Percentiles rank a stretch among this genome's conserved stretches.
Conservation (phyloP, 2,329 filamentous ascomycete genomes). For the Phaeosphaeria sp. region DNA sequence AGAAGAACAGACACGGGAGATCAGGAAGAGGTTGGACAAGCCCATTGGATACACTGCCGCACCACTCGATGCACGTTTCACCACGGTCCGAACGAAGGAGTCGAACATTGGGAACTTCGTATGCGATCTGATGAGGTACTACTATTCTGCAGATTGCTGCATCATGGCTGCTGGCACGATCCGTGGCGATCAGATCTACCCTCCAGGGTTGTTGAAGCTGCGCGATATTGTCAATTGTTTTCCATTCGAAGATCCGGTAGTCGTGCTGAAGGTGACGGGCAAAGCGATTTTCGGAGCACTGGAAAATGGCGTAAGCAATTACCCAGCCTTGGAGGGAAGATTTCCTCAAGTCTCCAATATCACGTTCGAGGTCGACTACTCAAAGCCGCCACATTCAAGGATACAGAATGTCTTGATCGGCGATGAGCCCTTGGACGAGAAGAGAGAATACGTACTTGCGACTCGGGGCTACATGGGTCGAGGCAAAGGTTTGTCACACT, state of each 20-base stretch:
- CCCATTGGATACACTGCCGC: constrained; percentile 80
- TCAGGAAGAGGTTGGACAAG: constrained; percentile 80
- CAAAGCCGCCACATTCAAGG: constrained; percentile 65
- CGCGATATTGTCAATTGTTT: constrained; percentile 90
- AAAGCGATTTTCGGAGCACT: constrained; percentile 78
- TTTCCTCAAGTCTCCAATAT: constrained; percentile 92
- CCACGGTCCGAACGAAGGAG: constrained; percentile 77
- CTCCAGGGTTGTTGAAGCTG: constrained; percentile 76
- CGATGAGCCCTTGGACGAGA: constrained; percentile 66
- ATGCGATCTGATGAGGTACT: constrained; percentile 86
- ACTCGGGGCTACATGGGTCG: constrained; percentile 89
- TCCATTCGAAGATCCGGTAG: constrained; percentile 89
- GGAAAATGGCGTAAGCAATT: constrained; percentile 81
- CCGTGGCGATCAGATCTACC: constrained; percentile 76
- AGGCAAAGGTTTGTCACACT: constrained; percentile 63
- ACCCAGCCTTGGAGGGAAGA: constrained; percentile 81
- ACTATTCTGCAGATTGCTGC: constrained; percentile 72
- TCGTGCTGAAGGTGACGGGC: constrained; percentile 76
- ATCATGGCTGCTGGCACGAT: constrained; percentile 26
- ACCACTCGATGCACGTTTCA: constrained; percentile 85
- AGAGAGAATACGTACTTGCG: constrained; percentile 73
- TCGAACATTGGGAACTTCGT: constrained; percentile 91
- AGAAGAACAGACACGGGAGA: constrained; percentile 71
- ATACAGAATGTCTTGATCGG: constrained; percentile 69
- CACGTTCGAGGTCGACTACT: constrained; percentile 73